A percentile compares a stretch with the other conserved stretches of the same genome.
phyloP scores from a whole-genome alignment of 768 basidiomycete genomes.

The Lyophyllum semitale region DNA sequence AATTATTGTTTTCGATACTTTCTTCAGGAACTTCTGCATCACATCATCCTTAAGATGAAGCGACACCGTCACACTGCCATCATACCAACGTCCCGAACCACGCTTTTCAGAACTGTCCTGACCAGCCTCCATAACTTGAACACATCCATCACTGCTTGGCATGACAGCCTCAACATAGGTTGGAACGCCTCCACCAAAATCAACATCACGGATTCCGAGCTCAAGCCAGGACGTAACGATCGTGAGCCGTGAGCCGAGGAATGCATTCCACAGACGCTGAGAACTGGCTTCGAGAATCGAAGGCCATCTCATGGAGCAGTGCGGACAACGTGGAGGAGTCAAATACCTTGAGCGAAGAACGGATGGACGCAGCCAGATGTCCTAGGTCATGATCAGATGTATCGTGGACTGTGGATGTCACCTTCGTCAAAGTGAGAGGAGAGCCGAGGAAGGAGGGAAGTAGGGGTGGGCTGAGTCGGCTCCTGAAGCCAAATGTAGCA shows the following conservation, averaged over 20 bases:
- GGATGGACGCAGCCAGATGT: constrained; percentile 27
- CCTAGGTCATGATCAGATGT: constrained; percentile 13
- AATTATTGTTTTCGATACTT: constrained; percentile 13
- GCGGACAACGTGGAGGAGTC: constrained; percentile 25
- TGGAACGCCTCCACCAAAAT: constrained; percentile 32
- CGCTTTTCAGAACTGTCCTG: background rate
- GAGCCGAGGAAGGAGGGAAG: constrained; percentile 31
- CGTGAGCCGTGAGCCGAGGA: constrained; percentile 31
- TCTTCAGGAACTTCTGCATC: constrained; percentile 21
- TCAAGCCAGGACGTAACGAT: constrained; percentile 37
- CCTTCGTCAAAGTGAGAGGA: constrained; percentile 29
- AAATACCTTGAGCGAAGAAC: constrained; percentile 24
- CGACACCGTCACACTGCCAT: constrained; percentile 22
- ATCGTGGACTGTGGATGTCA: constrained; percentile 14
- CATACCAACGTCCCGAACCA: constrained; percentile 19
- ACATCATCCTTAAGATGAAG: constrained; percentile 23
- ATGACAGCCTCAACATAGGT: constrained; percentile 31
- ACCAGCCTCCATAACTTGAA: constrained; percentile 31
- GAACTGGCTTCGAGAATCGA: constrained; percentile 31
- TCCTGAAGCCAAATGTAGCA: constrained; percentile 23
- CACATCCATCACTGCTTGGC: constrained; percentile 33
- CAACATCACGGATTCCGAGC: constrained; percentile 31
- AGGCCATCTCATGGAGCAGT: constrained; percentile 35
- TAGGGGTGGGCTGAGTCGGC: constrained; percentile 24
- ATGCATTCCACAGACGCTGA: constrained; percentile 34